A percentile compares a stretch with the other conserved stretches of the same genome.
phyloP scores from a whole-genome alignment of 2,329 filamentous ascomycete genomes.

The Apiospora rasikravindrae region DNA sequence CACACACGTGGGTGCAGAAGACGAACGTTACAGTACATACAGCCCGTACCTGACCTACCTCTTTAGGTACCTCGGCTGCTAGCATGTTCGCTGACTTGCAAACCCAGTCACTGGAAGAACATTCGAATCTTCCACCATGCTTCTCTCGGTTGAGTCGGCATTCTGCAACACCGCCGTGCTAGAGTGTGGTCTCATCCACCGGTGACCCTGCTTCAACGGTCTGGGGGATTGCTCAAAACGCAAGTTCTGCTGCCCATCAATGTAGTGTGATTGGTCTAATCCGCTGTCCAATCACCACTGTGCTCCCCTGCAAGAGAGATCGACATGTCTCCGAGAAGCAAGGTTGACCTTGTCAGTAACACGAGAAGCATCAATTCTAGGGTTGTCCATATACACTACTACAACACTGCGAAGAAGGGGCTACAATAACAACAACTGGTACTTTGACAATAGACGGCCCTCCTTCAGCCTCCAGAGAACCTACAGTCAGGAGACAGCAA shows the following conservation, averaged over 20 bases:
- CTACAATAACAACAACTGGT: background rate
- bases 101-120: background rate
- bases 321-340: background rate
- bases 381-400: background rate
- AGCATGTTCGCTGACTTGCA: background rate
- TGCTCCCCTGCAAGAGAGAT: background rate
- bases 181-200: slow-evolving; percentile 13
- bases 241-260: slow-evolving; percentile 1
- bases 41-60: background rate
- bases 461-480: background rate
- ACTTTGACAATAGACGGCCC: background rate
- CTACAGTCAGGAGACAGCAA: background rate
- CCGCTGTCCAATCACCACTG: background rate
- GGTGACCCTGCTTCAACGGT: slow-evolving; percentile 13
- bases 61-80: background rate
- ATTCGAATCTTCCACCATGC: slow-evolving; percentile 6
- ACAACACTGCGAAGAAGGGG: background rate
- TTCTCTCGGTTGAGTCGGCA: slow-evolving; percentile 7
- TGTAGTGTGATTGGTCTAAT: slow-evolving; percentile 12
- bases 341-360: background rate
- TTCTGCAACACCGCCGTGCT: slow-evolving; percentile 9
- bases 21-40: background rate
- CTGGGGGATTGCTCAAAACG: slow-evolving; percentile 11
- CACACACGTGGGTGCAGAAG: background rate
- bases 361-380: background rate